phyloP scores from a whole-genome alignment of 257 asterid species.

The Forsythia suspensa region DNA sequence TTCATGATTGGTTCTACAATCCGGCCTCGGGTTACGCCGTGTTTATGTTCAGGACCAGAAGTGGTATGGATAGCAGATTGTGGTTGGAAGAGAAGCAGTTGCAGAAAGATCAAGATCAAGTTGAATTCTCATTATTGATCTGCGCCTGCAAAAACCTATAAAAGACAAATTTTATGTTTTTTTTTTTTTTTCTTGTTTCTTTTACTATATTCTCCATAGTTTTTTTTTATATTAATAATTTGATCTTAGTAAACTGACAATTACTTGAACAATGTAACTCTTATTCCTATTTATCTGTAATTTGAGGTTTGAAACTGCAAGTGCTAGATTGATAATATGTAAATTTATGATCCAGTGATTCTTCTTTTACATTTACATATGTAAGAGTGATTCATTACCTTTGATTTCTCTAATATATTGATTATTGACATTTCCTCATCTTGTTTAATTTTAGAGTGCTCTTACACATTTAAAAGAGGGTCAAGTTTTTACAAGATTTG shows the following conservation, averaged over 20 bases:
- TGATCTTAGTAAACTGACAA: conserved; percentile 17
- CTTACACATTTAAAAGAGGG: neutral
- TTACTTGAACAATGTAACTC: conserved; percentile 14
- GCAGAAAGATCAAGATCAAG: conserved; percentile 40
- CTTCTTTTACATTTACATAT: neutral
- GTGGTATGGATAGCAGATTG: conserved; percentile 55
- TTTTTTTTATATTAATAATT: neutral
- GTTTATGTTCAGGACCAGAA: conserved; percentile 68
- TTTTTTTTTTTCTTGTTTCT: neutral
- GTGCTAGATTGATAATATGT: neutral
- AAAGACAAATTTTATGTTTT: neutral
- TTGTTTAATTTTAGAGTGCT: neutral
- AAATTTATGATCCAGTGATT: neutral
- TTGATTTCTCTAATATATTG: conserved; percentile 1
- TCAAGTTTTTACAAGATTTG: neutral
- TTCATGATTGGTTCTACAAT: conserved; percentile 68
- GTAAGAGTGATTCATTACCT: neutral
- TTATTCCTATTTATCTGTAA: neutral
- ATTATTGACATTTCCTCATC: neutral
- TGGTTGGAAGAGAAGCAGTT: conserved; percentile 55
- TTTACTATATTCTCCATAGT: neutral
- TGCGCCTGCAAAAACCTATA: conserved; percentile 44
- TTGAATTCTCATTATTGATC: conserved; percentile 60
- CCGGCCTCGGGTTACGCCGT: conserved; percentile 40
- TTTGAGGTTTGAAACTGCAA: neutral